Percentiles rank a stretch among this genome's conserved stretches.
phyloP scores from a whole-genome alignment of 2,329 filamentous ascomycete genomes.

The Colletotrichum spaethianum region DNA sequence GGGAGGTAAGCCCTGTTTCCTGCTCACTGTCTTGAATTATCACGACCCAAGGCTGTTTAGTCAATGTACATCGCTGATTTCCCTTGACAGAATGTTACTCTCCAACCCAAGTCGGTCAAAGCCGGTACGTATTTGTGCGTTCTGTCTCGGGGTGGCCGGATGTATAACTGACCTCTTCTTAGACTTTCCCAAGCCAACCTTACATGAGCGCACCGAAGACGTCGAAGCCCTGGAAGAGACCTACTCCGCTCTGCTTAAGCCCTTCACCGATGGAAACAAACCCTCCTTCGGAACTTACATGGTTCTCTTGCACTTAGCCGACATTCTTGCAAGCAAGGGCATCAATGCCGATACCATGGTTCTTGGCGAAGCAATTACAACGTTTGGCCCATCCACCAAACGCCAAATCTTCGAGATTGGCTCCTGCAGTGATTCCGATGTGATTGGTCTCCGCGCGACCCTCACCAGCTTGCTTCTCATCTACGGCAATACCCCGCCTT shows the following conservation, averaged over 20 bases:
- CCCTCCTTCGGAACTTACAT: conserved; percentile 31
- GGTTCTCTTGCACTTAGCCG: conserved; percentile 38
- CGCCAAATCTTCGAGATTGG: conserved; percentile 42
- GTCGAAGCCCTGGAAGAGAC: conserved; percentile 10
- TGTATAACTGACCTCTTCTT: neutral
- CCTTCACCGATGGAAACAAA: neutral
- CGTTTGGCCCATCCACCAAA: conserved; percentile 32
- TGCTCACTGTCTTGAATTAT: no score
- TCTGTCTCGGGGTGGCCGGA: neutral
- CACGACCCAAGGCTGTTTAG: neutral
- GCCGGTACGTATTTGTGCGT: no score
- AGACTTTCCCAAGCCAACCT: neutral
- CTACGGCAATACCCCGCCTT: conserved; percentile 36
- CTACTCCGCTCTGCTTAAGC: neutral
- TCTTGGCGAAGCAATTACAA: conserved; percentile 24
- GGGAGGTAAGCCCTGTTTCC: neutral
- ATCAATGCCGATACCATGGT: conserved; percentile 29
- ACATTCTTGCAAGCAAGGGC: conserved; percentile 38
- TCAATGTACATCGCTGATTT: neutral
- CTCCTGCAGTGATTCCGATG: conserved; percentile 39
- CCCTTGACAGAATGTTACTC: neutral
- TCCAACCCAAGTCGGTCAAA: neutral
- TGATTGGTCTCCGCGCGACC: conserved; percentile 42
- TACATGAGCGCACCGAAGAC: neutral
- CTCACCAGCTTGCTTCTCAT: conserved; percentile 40